These are phyloP conservation scores for Gossypium trilobum DNA, from an alignment of 441 rosid species.

Conservation along the genomic window DNA sequence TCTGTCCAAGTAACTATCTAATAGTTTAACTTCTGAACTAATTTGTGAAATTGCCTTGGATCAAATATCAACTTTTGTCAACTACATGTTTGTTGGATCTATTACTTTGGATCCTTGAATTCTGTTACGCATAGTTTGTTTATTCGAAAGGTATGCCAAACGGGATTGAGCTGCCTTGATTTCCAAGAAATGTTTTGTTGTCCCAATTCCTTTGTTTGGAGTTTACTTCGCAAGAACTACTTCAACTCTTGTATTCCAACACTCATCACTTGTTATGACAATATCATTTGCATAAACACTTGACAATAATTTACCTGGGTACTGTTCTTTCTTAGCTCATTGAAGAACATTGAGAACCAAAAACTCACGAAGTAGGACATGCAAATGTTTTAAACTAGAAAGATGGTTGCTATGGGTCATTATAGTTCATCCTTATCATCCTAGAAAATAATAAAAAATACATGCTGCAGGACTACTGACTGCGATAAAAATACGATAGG, in stretches of 20 bases:
- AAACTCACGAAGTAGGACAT: neutral
- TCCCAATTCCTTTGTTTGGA: neutral
- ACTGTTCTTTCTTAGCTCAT: neutral
- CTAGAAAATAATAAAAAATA: neutral
- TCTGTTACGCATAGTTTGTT: neutral
- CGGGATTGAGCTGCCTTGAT: neutral
- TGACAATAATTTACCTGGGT: neutral
- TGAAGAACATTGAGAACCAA: neutral
- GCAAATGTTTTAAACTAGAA: neutral
- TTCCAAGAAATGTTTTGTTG: neutral
- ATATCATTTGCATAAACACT: neutral
- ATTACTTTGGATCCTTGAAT: neutral
- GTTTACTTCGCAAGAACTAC: neutral
- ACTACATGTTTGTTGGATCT: neutral
- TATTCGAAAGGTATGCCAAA: neutral
- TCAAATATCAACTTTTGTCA: neutral
- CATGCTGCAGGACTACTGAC: neutral
- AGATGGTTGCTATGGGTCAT: neutral
- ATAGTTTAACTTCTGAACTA: neutral
- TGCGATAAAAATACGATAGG: neutral
- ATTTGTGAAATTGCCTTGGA: neutral
- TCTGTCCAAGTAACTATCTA: neutral
- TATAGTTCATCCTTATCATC: neutral
- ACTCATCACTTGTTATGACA: neutral
- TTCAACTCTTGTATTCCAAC: neutral